Base-by-base conservation (phyloP, 805 yeast species). In the Yamadazyma takamatsuzukensis region DNA sequence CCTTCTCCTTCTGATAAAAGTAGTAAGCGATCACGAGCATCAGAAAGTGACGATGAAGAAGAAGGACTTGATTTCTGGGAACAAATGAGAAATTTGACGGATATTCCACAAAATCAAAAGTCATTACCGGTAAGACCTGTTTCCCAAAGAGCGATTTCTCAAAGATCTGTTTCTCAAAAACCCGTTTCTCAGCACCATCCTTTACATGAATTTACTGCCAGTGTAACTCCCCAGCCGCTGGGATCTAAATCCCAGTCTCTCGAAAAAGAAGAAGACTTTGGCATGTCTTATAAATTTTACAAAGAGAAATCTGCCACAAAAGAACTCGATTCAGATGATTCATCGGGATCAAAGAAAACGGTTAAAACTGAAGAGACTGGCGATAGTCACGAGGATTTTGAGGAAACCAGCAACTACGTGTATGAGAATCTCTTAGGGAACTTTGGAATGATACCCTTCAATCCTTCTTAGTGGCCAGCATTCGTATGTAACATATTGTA, bases 21-120 rank as follows among this genome's bases (percentile, higher is more conserved):
- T n/a, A n/a, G 23, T 10, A 30, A 27, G 8, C n/a, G 7, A 7
- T 77, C 42, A 18, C 21, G 9, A 16, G 30, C 28, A 16, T n/a
- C 17, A 2, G 38, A 37, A 27, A 29, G 36, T 25, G 51, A 40
- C 21, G 77, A 68, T 22, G 80, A 72, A 9, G 85, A 78, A 25
- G 86, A 77, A 37, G 86, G 75, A 15, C 44, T 74, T 21, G 87
- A 80, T 50, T 81, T 80, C 49, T 80, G 85, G 83, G 88, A 80
- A 41, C 74, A 78, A 2, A 68, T 81, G 72, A 64, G 81, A 30
- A 67, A 77, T 12, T 49, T 80, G 15, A 74, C 80, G 45, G 42
- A 54, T 33, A 7, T n/a, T n/a, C n/a, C 15, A 7, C 9, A 15
- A 6, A 15, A 15, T 12, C 25, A 23, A 23, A 9, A 13, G 23